Evolutionary conservation across 73 alveolate species (phyloP).

Genomic region (Blepharisma japonicum): DNA sequence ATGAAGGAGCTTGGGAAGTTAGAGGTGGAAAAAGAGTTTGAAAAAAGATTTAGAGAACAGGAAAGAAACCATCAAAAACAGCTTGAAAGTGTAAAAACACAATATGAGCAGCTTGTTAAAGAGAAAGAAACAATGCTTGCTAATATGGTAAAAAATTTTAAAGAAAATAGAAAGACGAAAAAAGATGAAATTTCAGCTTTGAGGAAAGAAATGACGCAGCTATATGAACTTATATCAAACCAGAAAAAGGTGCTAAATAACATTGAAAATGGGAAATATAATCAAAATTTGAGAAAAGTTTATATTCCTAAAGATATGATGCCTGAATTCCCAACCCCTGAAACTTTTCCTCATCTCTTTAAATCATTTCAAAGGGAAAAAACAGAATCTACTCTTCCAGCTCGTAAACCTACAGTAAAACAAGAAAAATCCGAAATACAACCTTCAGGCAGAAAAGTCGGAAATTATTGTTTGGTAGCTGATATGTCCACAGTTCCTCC

Average conservation of each 20-base stretch:
- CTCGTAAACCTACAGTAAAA: neutral
- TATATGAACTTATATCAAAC: slow-evolving; percentile 15
- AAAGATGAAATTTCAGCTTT: slow-evolving; percentile 32
- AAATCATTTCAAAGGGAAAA: neutral
- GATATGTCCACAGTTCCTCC: neutral
- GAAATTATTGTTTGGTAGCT: neutral
- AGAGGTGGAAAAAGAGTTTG: slow-evolving; percentile 34
- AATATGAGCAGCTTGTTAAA: slow-evolving; percentile 29
- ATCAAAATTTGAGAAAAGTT: slow-evolving; percentile 24
- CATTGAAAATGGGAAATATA: slow-evolving; percentile 37
- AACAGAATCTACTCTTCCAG: neutral
- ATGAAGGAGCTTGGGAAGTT: slow-evolving; percentile 39
- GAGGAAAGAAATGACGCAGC: slow-evolving; percentile 28
- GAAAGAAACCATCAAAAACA: slow-evolving; percentile 25
- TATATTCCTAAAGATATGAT: neutral
- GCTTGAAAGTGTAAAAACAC: neutral
- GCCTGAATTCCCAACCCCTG: neutral
- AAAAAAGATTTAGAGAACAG: slow-evolving; percentile 36
- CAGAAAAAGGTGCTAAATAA: slow-evolving; percentile 13
- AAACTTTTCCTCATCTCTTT: neutral
- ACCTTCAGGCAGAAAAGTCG: neutral
- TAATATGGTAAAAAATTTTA: slow-evolving; percentile 35
- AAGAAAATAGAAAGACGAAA: slow-evolving; percentile 30
- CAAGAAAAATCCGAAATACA: neutral
- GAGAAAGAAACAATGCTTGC: slow-evolving; percentile 25